Base-by-base conservation (phyloP, 2,329 filamentous ascomycete genomes). In the Cercospora zeae-maydis region DNA sequence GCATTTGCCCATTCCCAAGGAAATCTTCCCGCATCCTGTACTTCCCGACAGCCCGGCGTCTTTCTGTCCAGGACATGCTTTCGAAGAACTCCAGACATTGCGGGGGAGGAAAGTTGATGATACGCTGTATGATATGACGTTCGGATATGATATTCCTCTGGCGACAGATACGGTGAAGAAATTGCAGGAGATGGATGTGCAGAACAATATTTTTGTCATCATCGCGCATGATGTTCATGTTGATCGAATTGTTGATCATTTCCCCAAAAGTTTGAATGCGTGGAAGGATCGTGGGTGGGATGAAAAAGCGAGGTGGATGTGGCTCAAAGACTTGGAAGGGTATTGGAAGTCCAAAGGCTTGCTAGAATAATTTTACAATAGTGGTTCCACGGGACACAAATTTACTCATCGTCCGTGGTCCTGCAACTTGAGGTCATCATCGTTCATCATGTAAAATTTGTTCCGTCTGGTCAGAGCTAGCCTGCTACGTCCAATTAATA, bases 71-170 rank as follows among this genome's bases (percentile, higher is more conserved):
- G 42, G 42, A 30, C 42, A 49, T 49, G 42, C 42, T 1, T 49
- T 49, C 1, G 42, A 49, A 30, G 42, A 30, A 6, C 42, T 49
- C 0, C 42, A 49, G 6, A 1, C 2, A 0, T 49, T 21, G 5
- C 42, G 42, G 0, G 42, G 42, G 3, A 30, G 42, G 24, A 19
- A 49, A 13, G 10, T 21, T 49, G 5, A 49, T n/a, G 42, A 49
- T n/a, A 49, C 42, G 6, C 14, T 49, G 21, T 49, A 60, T 31
- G 58, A 60, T 33, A 49, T 51, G 45, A 52, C 45, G 2, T 62
- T 62, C 34, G 60, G 60, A 30, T 47, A 62, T 21, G 55, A 63
- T 14, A 55, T 63, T 4, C 55, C 55, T 19, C 30, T 59, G 33
- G 61, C 55, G 19, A 59, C 42, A 4, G 21, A 58, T 14, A 63